Base-by-base conservation (phyloP, 768 basidiomycete genomes). In the Xerocomus spinulosus region DNA sequence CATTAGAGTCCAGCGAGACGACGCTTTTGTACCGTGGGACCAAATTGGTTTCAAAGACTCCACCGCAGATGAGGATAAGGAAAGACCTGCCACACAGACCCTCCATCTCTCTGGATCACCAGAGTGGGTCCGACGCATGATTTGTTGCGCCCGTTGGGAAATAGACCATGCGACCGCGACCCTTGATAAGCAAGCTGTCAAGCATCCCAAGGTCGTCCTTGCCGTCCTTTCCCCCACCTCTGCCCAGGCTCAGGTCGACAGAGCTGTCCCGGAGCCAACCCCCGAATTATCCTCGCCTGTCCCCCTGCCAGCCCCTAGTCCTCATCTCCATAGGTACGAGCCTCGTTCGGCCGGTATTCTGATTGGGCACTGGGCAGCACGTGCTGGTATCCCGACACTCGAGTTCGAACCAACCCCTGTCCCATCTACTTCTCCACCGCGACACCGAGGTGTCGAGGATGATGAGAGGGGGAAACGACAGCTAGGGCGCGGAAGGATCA, bases 11-110 rank as follows among this genome's bases (percentile, higher is more conserved):
- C 90, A 91, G 66, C 75, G 80, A 24, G 89, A 92, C 57, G 82
- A 87, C 36, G 90, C 87, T 1, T 91, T 83, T 62, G 82, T 90
- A 25, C 79, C 78, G 23, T 92, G 89, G 89, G 88, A 91, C 64
- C 67, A 72, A 47, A 84, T 92, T 48, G 54, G 68, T 3, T 81
- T 86, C 68, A 69, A 65, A 37, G 74, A 77, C 29, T 61, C 57
- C 38, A 18, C 49, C 24, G 32, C 42, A 17, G 57, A 60, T 9
- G 52, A 62, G 29, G 55, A 62, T 17, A 61, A 63, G 45, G 49
- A 61, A n/a, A 55, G 60, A 32, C 38, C 62, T 12, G 42, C 57
- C 29, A 49, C 58, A 2, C 62, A 60, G 37, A 44, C 64, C 44
- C 49, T 52, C 15, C 53, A 62, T 50, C 46, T 61, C 1, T 64